A percentile compares a stretch with the other conserved stretches of the same genome.
Evolutionary conservation across 148 eudicot genomes (phyloP).

Genomic region (Hydrangea macrophylla): DNA sequence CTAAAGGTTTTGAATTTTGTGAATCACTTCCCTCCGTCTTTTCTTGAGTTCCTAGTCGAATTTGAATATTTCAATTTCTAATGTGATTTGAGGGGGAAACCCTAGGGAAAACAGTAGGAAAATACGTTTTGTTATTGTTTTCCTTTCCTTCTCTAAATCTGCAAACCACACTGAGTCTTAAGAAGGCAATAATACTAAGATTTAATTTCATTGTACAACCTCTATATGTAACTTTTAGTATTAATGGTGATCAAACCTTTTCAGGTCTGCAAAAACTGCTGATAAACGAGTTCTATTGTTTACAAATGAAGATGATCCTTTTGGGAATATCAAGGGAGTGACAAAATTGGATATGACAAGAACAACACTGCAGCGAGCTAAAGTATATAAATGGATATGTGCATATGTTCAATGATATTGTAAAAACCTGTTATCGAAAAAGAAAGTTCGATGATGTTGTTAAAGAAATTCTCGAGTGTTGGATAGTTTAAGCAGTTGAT

Average conservation of each 20-base stretch:
- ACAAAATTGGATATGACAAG: slow-evolving; percentile 82
- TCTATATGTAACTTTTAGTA: neutral
- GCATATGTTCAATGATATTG: neutral
- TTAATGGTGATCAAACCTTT: slow-evolving; percentile 11
- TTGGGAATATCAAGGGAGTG: slow-evolving; percentile 79
- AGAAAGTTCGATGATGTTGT: neutral
- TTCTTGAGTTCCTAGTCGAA: no score
- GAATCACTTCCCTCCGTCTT: no score
- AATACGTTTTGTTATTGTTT: no score
- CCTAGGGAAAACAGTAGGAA: no score
- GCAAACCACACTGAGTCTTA: no score
- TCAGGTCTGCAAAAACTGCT: slow-evolving; percentile 81
- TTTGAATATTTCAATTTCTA: no score
- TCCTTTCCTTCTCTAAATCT: no score
- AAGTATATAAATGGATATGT: slow-evolving; percentile 34
- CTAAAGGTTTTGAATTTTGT: no score
- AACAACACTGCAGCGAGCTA: slow-evolving; percentile 94
- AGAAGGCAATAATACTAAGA: no score
- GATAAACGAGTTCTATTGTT: slow-evolving; percentile 78
- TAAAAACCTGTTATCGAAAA: no score
- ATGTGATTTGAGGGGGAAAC: no score
- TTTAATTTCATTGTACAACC: neutral
- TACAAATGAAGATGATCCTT: slow-evolving; percentile 96
- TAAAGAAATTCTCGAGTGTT: neutral
- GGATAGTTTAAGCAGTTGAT: neutral